These are phyloP conservation scores for Penicillium pancosmium DNA, from an alignment of 495 filamentous ascomycete genomes.

Conservation along the genomic window DNA sequence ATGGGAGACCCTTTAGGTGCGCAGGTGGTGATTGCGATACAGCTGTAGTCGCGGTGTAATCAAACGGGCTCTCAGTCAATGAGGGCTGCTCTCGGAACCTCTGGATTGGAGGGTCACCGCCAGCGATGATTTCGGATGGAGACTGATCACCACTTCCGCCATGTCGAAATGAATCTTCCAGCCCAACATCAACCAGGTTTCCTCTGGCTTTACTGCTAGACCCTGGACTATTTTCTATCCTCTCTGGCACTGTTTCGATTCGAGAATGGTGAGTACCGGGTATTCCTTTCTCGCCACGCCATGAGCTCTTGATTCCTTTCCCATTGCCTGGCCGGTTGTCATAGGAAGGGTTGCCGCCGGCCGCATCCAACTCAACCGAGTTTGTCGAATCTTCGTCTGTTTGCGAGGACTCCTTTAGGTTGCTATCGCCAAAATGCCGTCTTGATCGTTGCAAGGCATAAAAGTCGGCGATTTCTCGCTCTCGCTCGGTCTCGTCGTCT, in stretches of 20 bases:
- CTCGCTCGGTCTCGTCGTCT: conserved; percentile 87
- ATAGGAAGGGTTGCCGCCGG: conserved; percentile 46
- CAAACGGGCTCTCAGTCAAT: conserved; percentile 32
- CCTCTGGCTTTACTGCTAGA: conserved; percentile 62
- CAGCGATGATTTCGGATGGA: conserved; percentile 60
- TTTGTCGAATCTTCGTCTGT: conserved; percentile 68
- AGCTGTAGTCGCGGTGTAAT: conserved; percentile 34
- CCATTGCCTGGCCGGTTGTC: conserved; percentile 41
- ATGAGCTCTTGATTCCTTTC: conserved; percentile 56
- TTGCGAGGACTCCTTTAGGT: conserved; percentile 79
- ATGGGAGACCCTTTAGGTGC: conserved; percentile 43
- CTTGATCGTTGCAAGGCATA: conserved; percentile 89
- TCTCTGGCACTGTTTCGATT: conserved; percentile 35
- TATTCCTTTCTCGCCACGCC: conserved; percentile 48
- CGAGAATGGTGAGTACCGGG: conserved; percentile 21
- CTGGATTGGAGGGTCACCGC: conserved; percentile 82
- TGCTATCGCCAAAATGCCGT: conserved; percentile 79
- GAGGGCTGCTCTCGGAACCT: conserved; percentile 66
- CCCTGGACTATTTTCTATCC: conserved; percentile 34
- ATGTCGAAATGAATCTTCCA: conserved; percentile 65
- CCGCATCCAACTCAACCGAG: conserved; percentile 54
- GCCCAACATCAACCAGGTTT: conserved; percentile 83
- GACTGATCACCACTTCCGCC: conserved; percentile 50
- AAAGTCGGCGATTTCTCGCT: conserved; percentile 89
- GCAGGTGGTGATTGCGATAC: conserved; percentile 38